These are phyloP conservation scores for Bruguiera sexangula DNA, from an alignment of 345 rosid genomes.

Conservation along the genomic window DNA sequence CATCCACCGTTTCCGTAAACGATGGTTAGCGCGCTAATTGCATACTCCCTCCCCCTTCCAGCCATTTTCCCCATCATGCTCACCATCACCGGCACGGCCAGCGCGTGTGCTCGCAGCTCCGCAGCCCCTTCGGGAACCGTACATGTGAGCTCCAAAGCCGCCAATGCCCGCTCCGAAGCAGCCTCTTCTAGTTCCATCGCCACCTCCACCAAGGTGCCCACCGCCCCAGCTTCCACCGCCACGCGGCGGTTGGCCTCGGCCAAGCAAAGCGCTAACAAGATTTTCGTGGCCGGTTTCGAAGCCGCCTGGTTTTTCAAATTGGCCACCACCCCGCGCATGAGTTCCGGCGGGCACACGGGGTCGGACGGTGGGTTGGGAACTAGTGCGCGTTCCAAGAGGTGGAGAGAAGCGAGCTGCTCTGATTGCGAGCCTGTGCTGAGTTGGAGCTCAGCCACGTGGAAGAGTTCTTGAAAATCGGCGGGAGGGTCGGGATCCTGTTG, in stretches of 20 bases:
- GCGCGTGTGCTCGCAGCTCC: slow-evolving; percentile 69
- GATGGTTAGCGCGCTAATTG: slow-evolving; percentile 67
- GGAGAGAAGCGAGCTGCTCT: slow-evolving; percentile 67
- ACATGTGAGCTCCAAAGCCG: slow-evolving; percentile 78
- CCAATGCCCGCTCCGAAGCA: slow-evolving; percentile 71
- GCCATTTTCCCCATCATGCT: slow-evolving; percentile 75
- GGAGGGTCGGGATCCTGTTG: slow-evolving; percentile 20
- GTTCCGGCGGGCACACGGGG: slow-evolving; percentile 58
- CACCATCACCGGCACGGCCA: slow-evolving; percentile 92
- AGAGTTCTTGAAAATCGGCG: slow-evolving; percentile 55
- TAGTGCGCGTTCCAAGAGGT: slow-evolving; percentile 60
- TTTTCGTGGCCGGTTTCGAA: slow-evolving; percentile 65
- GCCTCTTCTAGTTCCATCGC: slow-evolving; percentile 63
- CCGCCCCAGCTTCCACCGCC: slow-evolving; percentile 81
- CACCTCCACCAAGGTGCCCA: slow-evolving; percentile 60
- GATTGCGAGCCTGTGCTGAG: slow-evolving; percentile 48
- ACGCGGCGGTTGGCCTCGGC: slow-evolving; percentile 71
- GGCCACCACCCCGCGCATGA: slow-evolving; percentile 63
- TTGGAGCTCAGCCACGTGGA: slow-evolving; percentile 68
- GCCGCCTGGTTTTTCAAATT: slow-evolving; percentile 46
- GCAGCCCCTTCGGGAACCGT: slow-evolving; percentile 75
- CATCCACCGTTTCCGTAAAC: slow-evolving; percentile 40
- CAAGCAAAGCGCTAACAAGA: slow-evolving; percentile 69
- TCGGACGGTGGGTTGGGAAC: slow-evolving; percentile 76
- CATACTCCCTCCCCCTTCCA: slow-evolving; percentile 82